Evolutionary conservation across 2,329 filamentous ascomycete species (phyloP).

Genomic region (Graphilbum sp.): DNA sequence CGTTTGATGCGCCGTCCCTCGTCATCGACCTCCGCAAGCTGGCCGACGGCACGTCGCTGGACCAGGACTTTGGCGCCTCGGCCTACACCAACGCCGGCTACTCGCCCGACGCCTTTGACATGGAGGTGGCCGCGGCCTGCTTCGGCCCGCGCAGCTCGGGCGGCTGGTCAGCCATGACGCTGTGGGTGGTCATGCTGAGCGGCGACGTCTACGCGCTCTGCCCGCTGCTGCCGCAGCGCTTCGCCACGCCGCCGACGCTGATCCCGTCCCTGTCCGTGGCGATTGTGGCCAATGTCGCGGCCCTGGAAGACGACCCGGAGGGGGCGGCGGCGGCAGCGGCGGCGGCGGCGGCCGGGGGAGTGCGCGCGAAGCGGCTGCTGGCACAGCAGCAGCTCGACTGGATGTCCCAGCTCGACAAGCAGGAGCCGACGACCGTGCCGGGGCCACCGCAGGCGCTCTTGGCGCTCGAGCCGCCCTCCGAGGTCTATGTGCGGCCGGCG

Average conservation of each 20-base stretch:
- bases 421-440: constrained; percentile 37
- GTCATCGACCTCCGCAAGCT: constrained; percentile 82
- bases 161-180: constrained; percentile 89
- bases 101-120: constrained; percentile 77
- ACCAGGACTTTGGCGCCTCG: constrained; percentile 71
- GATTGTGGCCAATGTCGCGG: constrained; percentile 57
- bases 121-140: constrained; percentile 81
- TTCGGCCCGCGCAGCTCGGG: constrained; percentile 54
- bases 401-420: constrained; percentile 49
- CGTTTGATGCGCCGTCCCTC: constrained; percentile 69
- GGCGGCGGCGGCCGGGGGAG: no score
- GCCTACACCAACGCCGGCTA: constrained; percentile 65
- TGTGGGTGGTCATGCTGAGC: constrained; percentile 91
- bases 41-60: constrained; percentile 63
- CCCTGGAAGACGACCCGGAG: constrained; percentile 41
- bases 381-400: constrained; percentile 49
- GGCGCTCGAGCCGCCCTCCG: constrained; percentile 30
- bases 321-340: constrained; percentile 35
- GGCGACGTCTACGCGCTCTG: constrained; percentile 90
- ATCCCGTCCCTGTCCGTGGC: constrained; percentile 71
- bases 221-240: constrained; percentile 73
- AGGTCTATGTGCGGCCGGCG: constrained; percentile 40
- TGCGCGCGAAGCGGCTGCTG: no score
- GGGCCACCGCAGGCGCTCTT: not conserved
- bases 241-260: constrained; percentile 61